Evolutionary conservation across 1,284 basidiomycete species (phyloP).

Genomic region (Trichosporon asahii): DNA sequence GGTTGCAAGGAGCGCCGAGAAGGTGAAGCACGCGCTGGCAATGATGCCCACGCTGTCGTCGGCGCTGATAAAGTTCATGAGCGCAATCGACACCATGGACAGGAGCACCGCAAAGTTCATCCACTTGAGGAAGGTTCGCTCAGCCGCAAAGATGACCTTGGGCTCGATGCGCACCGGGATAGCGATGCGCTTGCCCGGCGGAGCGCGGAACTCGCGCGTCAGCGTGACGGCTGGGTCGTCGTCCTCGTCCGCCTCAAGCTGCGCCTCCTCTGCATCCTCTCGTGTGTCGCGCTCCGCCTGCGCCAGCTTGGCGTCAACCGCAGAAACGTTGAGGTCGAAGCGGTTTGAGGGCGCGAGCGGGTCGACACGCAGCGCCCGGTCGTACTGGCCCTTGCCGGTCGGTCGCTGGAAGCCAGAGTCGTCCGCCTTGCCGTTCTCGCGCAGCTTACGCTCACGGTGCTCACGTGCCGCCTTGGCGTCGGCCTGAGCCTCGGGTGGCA

Average conservation of each 20-base stretch:
- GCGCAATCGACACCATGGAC: constrained; percentile 79
- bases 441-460: constrained; percentile 72
- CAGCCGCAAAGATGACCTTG: constrained; percentile 90
- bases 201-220: constrained; percentile 72
- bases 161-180: constrained; percentile 93
- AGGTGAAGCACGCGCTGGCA: constrained; percentile 80
- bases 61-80: constrained; percentile 81
- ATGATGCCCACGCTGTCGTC: constrained; percentile 75
- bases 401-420: constrained; percentile 21
- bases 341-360: constrained; percentile 74
- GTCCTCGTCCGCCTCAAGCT: constrained; percentile 42
- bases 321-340: constrained; percentile 66
- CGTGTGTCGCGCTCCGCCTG: constrained; percentile 52
- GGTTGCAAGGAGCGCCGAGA: constrained; percentile 83
- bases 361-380: constrained; percentile 65
- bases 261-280: constrained; percentile 51
- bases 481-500: constrained; percentile 67
- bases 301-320: constrained; percentile 55
- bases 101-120: constrained; percentile 86
- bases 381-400: constrained; percentile 32
- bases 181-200: constrained; percentile 82
- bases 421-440: constrained; percentile 51
- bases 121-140: constrained; percentile 72
- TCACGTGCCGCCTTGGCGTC: constrained; percentile 78
- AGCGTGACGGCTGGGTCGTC: constrained; percentile 47